These are phyloP conservation scores for Eucalyptus marginata DNA, from an alignment of 345 rosid species.

Conservation along the genomic window DNA sequence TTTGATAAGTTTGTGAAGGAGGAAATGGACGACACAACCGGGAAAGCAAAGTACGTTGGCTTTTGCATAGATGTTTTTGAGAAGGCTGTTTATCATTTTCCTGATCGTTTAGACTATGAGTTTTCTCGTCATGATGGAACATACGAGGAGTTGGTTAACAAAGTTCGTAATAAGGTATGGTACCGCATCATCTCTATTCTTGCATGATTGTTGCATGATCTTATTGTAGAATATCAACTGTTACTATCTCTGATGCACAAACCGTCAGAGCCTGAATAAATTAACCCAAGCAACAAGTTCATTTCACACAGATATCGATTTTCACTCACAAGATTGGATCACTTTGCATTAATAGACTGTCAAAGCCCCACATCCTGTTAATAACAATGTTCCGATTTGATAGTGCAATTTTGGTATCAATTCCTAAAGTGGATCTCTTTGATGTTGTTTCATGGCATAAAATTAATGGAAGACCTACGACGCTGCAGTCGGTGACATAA, in stretches of 20 bases:
- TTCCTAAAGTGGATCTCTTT: neutral
- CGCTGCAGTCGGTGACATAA: constrained; percentile 37
- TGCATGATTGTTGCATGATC: neutral
- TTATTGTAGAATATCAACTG: neutral
- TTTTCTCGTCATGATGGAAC: constrained; percentile 14
- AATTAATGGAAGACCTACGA: constrained; percentile 15
- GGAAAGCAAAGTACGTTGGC: constrained; percentile 5
- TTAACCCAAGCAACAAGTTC: neutral
- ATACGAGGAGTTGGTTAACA: constrained; percentile 21
- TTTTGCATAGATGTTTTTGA: constrained; percentile 36
- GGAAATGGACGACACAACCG: neutral
- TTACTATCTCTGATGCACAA: neutral
- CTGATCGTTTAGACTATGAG: neutral
- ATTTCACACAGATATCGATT: neutral
- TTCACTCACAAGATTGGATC: neutral
- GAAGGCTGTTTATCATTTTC: neutral
- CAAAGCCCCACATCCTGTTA: neutral
- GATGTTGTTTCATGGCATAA: neutral
- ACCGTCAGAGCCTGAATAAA: neutral
- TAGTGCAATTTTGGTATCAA: neutral
- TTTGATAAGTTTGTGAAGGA: constrained; percentile 33
- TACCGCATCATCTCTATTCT: neutral
- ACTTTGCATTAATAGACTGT: neutral
- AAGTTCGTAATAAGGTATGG: constrained; percentile 32
- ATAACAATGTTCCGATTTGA: neutral